Evolutionary conservation across 257 asterid genomes (phyloP), one percentile per base, ranked within the genome.

Genomic region (Solanum megistacrolobum): DNA sequence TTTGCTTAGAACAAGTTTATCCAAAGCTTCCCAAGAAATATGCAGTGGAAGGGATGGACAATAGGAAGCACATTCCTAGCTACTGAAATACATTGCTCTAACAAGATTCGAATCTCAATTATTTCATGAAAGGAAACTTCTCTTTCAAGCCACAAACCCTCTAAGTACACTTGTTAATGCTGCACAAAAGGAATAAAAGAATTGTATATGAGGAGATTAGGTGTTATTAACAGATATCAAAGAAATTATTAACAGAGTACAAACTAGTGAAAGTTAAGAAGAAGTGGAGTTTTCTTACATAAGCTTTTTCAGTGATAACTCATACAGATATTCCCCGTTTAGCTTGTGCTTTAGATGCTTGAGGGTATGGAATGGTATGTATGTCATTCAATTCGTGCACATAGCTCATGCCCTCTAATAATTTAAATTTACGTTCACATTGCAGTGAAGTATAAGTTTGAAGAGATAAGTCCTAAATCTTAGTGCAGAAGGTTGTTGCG

Each of bases 1-100:
- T 88, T 72, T 7, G 90, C 87, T 89, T 90, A 75, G 52, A 85
- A 88, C 86, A 86, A 89, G 90, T 87, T 90, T 91, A 92, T 55
- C 85, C 88, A 76, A 83, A 86, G 78, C 86, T 68, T 65, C 29
- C 75, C 72, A 86, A 89, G 87, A 86, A 92, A 92, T 90, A 88
- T 72, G 25, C 84, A 79, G 65, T 25, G 14, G 84, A 79, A 79
- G 38, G 25, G 35, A 89, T 83, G 86, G 43, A 82, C 32, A 29
- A 29, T 29, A 29, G 31, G 31, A 29, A 29, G 31, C 31, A 87
- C 92, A 91, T 91, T 89, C 76, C 86, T 38, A 76, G 62, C 84
- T 78, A 25, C 65, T 43, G 35, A 43, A 35, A 41, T 43, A 43
- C 23, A 41, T 78, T 41, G 62, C 84, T 25, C 35, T 78, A 78